These are phyloP conservation scores for Diaporthe ampelina DNA, from an alignment of 2,329 filamentous ascomycete genomes.

Conservation along the genomic window DNA sequence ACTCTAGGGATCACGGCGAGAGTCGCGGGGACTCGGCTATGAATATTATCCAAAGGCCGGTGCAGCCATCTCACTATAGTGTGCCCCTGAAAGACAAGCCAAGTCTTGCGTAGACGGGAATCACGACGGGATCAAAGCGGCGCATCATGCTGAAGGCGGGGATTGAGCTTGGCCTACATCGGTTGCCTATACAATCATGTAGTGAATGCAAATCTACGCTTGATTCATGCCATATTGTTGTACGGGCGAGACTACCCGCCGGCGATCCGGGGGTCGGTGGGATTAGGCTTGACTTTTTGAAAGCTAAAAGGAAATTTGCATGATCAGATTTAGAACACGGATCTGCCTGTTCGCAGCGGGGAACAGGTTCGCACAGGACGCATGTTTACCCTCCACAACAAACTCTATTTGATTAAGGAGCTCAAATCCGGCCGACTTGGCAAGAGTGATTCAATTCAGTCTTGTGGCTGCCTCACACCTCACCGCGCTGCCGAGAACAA, in stretches of 20 bases:
- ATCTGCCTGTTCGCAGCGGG: constrained; percentile 11
- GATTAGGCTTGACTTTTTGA: constrained; percentile 1
- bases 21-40: not conserved
- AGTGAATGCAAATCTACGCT: constrained; percentile 1
- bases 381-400: not conserved
- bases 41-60: not conserved
- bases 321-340: constrained; percentile 17
- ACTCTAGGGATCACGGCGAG: not conserved
- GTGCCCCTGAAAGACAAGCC: not conserved
- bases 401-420: constrained; percentile 32
- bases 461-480: not conserved
- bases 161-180: constrained; percentile 13
- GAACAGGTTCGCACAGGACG: constrained; percentile 5
- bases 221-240: constrained; percentile 1
- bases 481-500: constrained; percentile 8
- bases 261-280: constrained; percentile 1
- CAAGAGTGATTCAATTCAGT: not conserved
- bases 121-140: constrained; percentile 1
- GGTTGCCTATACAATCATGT: not conserved
- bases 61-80: not conserved
- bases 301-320: constrained; percentile 25
- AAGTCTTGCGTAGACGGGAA: not conserved
- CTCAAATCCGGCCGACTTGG: constrained; percentile 7
- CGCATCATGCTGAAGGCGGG: not conserved
- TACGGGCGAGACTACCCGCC: constrained; percentile 6